Evolutionary conservation across 225 moss, liverwort and hornwort species (phyloP).

Genomic region (Lunularia cruciata): DNA sequence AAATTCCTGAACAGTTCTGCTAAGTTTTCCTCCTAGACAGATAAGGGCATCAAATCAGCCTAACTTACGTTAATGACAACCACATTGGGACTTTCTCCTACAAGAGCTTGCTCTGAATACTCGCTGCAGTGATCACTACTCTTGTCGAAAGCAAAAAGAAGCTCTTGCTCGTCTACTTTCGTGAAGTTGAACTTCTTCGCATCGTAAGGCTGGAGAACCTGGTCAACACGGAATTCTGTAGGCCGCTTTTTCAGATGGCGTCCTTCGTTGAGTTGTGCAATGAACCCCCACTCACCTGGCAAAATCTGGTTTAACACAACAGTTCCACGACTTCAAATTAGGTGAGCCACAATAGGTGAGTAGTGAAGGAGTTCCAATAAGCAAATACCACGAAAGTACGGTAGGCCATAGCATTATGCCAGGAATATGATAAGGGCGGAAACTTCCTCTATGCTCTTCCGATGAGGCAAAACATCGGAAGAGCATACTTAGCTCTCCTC

Average conservation of each 20-base stretch:
- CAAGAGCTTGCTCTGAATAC: constrained; percentile 50
- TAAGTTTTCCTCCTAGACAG: too few species aligned
- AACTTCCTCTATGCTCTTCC: too few species aligned
- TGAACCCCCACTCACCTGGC: constrained; percentile 68
- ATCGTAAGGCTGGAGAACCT: constrained; percentile 83
- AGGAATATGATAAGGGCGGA: too few species aligned
- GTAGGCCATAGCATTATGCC: too few species aligned
- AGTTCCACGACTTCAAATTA: too few species aligned
- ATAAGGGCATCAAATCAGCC: neutral
- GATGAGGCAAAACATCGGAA: too few species aligned
- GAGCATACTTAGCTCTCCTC: too few species aligned
- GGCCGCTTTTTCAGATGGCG: constrained; percentile 80
- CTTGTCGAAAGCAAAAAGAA: constrained; percentile 73
- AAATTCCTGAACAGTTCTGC: too few species aligned
- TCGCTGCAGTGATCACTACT: constrained; percentile 46
- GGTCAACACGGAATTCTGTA: constrained; percentile 83
- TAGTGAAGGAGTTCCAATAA: too few species aligned
- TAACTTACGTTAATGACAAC: constrained; percentile 72
- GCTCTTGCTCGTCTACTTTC: constrained; percentile 70
- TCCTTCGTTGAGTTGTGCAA: constrained; percentile 91
- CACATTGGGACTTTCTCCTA: constrained; percentile 57
- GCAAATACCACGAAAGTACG: neutral
- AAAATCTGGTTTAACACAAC: too few species aligned
- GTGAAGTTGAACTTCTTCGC: constrained; percentile 84
- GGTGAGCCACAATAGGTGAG: too few species aligned